Evolutionary conservation across 1,139 yeast species (phyloP), one percentile per base, ranked within the genome.

Genomic region (Zygoascus hellenicus): DNA sequence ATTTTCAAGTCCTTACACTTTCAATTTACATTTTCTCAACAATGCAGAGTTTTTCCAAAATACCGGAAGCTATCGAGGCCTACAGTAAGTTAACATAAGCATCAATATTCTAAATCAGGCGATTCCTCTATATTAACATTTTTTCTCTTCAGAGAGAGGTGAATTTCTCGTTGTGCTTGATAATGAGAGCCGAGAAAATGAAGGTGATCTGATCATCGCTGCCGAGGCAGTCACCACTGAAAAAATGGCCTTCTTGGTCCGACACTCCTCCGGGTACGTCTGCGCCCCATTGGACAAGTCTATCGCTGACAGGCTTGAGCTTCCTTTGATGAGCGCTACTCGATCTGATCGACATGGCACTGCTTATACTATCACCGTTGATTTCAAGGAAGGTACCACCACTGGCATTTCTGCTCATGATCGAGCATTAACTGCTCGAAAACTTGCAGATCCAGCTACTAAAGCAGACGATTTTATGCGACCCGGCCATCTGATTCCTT

Each of bases 341-440:
- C 70, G 74, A 55, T 75, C 84, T 7, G 98, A 94, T 64, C 81
- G 95, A 65, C 97, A 92, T 61, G 95, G 96, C 11, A 94, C 99
- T 5, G 97, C 97, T 2, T 94, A 92, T 68, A 92, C 98, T 1
- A 81, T 92, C 43, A 87, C 97, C 1, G 87, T 89, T 50, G 99
- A 94, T 65, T 81, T 72, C 56, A 80, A 58, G 17, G 69, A 65
- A 33, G 96, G 95, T 31, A 90, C 97, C 34, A 87, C 98, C n/a
- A 92, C 98, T 0, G 99, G 99, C 13, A 94, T 92, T 47, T 84
- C 95, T 31, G 97, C 98, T 5, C 83, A 82, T 58, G 99, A 94
- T 66, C 78, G 98, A 61, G 94, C 96, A 0, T 70, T 86, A 55
- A 92, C 98, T 1, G 86, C 87, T 36, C 69, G 74, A 38, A 74